Conservation (phyloP, 805 yeast species). For the Zygotorulaspora florentina region DNA sequence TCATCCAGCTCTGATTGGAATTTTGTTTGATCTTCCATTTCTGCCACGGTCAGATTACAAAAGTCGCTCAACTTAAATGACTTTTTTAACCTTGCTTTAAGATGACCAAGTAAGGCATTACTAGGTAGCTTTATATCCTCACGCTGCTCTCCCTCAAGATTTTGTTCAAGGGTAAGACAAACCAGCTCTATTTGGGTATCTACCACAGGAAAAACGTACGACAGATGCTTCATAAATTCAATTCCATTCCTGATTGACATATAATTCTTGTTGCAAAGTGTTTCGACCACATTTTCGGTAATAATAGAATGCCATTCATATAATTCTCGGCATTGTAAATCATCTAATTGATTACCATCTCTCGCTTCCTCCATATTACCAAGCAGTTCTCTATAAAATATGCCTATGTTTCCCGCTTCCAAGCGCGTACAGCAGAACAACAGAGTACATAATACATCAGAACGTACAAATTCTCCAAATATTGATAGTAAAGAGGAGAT, state of each 20-base stretch:
- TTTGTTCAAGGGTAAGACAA: slow-evolving; percentile 43
- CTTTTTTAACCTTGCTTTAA: slow-evolving; percentile 48
- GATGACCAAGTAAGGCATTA: slow-evolving; percentile 62
- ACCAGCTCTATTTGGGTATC: slow-evolving; percentile 60
- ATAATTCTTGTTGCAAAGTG: slow-evolving; percentile 45
- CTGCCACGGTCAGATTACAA: slow-evolving; percentile 38
- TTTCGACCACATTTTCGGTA: slow-evolving; percentile 30
- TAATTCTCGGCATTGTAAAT: slow-evolving; percentile 38
- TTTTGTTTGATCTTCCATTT: slow-evolving; percentile 10
- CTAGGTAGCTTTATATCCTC: slow-evolving; percentile 80
- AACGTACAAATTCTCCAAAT: slow-evolving; percentile 46
- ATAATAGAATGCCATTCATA: slow-evolving; percentile 54
- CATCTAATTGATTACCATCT: slow-evolving; percentile 28
- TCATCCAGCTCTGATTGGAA: slow-evolving; percentile 20
- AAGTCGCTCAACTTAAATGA: slow-evolving; percentile 58
- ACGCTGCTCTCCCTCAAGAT: slow-evolving; percentile 54
- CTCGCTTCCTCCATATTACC: slow-evolving; percentile 45
- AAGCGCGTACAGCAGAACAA: slow-evolving; percentile 65
- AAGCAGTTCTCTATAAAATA: slow-evolving; percentile 60
- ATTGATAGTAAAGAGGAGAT: slow-evolving; percentile 40
- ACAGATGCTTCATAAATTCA: slow-evolving; percentile 63
- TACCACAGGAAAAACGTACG: slow-evolving; percentile 61
- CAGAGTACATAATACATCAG: slow-evolving; percentile 49
- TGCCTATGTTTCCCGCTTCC: slow-evolving; percentile 80
- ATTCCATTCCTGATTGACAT: slow-evolving; percentile 79